Evolutionary conservation across 2,329 filamentous ascomycete species (phyloP), one percentile per base, ranked within the genome.

Genomic region (Diplocarpon mali): DNA sequence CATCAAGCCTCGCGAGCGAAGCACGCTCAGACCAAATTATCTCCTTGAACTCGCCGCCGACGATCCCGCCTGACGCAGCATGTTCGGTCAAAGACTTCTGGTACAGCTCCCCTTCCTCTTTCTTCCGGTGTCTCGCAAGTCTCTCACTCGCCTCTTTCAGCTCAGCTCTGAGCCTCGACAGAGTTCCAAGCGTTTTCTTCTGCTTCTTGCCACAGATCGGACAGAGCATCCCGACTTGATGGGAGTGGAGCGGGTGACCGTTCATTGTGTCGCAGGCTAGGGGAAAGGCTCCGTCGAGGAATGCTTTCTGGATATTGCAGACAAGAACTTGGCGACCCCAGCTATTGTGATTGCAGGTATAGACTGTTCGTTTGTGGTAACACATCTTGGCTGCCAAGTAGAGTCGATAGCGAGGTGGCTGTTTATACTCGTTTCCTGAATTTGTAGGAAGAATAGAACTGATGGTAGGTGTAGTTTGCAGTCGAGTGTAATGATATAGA

Each of bases 351-450:
- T 30, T 38, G 38, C 51, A 53, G 5, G 15, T 15, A 35, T 44
- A 51, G 14, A 51, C 6, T 11, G 44, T 40, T 2, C 42, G 44
- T 30, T 40, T 47, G 46, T 46, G 44, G 40, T 47, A 46, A 14
- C 51, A 53, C 51, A 53, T 53, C 20, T 24, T 24, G 20, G 20
- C 20, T 24, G 7, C 20, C 7, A 7, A 24, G 4, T 24, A 4
- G 20, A 24, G 20, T 24, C 4, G 20, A 24, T 4, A 24, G 7
- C 20, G 20, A 24, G 20, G 7, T 4, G 20, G 20, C 20, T 24
- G 20, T 24, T 7, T 24, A 24, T 24, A 7, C 7, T 24, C 7
- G 7, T 24, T 3, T 24, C 7, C 7, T 3, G 4, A 7, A 4
- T 24, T 24, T 3, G 7, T 24, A 7, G 7, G 20, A 24, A 24